Base-by-base conservation (phyloP, 305 asterid species). In the Fraxinus baroniana region DNA sequence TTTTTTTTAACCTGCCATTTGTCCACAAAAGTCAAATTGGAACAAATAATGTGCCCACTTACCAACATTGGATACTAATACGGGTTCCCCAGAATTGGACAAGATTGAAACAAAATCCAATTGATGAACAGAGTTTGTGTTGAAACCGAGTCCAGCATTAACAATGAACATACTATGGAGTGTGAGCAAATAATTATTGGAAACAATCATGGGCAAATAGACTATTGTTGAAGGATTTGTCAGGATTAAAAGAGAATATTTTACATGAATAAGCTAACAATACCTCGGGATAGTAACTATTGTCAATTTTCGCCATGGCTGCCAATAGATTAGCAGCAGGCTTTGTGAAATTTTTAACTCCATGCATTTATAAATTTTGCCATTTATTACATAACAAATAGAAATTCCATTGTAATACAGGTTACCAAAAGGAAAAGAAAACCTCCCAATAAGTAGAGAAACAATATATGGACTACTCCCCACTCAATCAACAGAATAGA, bases 71-170 rank as follows among this genome's bases (percentile, higher is more conserved):
- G n/a, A n/a, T n/a, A n/a, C n/a, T n/a, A n/a, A n/a, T 5, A 35
- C 39, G 39, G 37, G n/a, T 10, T 8, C 46, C 46, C 46, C 44
- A 39, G 13, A 39, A 39, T 39, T 39, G 13, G 46, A 8, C 46
- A 39, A 39, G 46, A 39, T 39, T 39, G 46, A 39, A 39, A 1
- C 46, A 39, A 37, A 37, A 39, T 39, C 46, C 46, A 9, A 39
- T 39, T 39, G 46, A 9, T 7, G 12, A 39, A n/a, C n/a, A n/a
- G n/a, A n/a, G n/a, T n/a, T n/a, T n/a, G n/a, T n/a, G n/a, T 89
- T 95, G 90, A 97, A 94, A 77, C 96, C 97, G 78, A 94, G 80
- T 82, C 98, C 97, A 81, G 99, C 98, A 89, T 97, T 97, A 62
- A 94, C 97, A 83, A 97, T 85, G 81, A 87, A 92, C 98, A 97